A percentile compares a stretch with the other conserved stretches of the same genome.
Evolutionary conservation across 2,329 filamentous ascomycete genomes (phyloP).

Genomic region (Fusarium palustre): DNA sequence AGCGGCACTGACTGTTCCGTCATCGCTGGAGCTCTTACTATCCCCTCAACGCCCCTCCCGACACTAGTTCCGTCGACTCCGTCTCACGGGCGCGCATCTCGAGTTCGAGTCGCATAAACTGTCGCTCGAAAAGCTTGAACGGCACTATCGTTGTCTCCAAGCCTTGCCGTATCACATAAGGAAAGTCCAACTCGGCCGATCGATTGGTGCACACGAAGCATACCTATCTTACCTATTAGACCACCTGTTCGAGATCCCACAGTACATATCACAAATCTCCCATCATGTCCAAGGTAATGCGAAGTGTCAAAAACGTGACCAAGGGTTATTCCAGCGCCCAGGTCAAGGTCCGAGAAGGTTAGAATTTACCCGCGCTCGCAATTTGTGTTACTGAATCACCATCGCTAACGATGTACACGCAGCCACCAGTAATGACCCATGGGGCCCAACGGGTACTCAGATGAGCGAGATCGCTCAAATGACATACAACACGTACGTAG

Average conservation of each 20-base stretch:
- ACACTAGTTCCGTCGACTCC: conserved; percentile 27
- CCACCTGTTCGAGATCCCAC: conserved; percentile 11
- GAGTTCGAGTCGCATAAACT: conserved; percentile 26
- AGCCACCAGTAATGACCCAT: conserved; percentile 99
- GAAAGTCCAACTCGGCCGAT: conserved; percentile 36
- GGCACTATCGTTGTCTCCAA: conserved; percentile 9
- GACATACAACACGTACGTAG: conserved; percentile 92
- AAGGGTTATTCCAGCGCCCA: conserved; percentile 97
- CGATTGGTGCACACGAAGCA: conserved; percentile 40
- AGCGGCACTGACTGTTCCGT: conserved; percentile 38
- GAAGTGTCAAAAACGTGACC: conserved; percentile 99
- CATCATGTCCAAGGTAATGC: conserved; percentile 94
- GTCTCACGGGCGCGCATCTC: conserved; percentile 37
- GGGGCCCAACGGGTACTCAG: conserved; percentile 96
- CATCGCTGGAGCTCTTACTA: conserved; percentile 38
- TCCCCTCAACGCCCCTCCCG: conserved; percentile 40
- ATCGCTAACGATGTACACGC: conserved; percentile 43
- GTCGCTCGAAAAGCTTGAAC: conserved; percentile 16
- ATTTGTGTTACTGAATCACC: neutral
- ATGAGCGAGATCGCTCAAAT: conserved; percentile 99
- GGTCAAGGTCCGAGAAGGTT: conserved; percentile 98
- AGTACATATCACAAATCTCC: conserved; percentile 43
- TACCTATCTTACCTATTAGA: conserved; percentile 8
- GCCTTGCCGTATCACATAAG: conserved; percentile 16
- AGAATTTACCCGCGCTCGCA: conserved; percentile 45